phyloP scores from a whole-genome alignment of 2,329 filamentous ascomycete species.

The Sporothrix sp. region DNA sequence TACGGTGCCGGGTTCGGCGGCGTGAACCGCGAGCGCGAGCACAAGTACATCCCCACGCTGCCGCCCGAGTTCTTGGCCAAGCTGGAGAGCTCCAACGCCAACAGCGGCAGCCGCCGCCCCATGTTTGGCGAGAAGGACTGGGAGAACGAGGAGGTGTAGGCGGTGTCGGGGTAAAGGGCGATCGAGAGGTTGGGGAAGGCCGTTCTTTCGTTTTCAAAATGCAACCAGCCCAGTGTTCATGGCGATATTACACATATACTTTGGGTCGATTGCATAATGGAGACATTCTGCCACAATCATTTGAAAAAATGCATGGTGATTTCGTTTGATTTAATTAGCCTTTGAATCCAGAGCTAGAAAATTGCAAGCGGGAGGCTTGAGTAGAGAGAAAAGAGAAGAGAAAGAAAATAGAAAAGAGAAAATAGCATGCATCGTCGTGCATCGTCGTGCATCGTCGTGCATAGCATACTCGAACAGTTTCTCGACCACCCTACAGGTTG shows the following conservation, averaged over 20 bases:
- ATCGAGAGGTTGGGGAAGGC: too few relatives aligned
- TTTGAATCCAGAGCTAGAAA: too few relatives aligned
- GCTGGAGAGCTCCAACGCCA: slow-evolving; percentile 52
- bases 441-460: not conserved
- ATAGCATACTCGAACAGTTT: not conserved
- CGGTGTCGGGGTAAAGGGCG: not conserved
- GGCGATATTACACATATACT: too few relatives aligned
- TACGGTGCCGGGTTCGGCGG: slow-evolving; percentile 94
- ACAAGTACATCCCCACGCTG: slow-evolving; percentile 92
- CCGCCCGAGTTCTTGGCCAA: slow-evolving; percentile 88
- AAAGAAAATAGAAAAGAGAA: not conserved
- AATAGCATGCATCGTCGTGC: not conserved
- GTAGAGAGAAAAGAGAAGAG: not conserved
- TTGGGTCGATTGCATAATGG: too few relatives aligned
- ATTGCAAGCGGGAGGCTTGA: not conserved
- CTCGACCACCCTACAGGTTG: slow-evolving; percentile 50
- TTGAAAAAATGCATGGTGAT: too few relatives aligned
- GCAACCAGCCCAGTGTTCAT: too few relatives aligned
- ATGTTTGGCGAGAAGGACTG: slow-evolving; percentile 56
- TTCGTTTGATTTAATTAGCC: too few relatives aligned
- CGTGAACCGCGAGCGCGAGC: slow-evolving; percentile 78
- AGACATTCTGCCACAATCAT: too few relatives aligned
- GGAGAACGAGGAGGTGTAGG: slow-evolving; percentile 53
- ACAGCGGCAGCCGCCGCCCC: slow-evolving; percentile 35
- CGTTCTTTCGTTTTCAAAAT: too few relatives aligned